Evolutionary conservation across 2,329 filamentous ascomycete genomes (phyloP), one percentile per base, ranked within the genome.

Genomic region (Fusarium tricinctum): DNA sequence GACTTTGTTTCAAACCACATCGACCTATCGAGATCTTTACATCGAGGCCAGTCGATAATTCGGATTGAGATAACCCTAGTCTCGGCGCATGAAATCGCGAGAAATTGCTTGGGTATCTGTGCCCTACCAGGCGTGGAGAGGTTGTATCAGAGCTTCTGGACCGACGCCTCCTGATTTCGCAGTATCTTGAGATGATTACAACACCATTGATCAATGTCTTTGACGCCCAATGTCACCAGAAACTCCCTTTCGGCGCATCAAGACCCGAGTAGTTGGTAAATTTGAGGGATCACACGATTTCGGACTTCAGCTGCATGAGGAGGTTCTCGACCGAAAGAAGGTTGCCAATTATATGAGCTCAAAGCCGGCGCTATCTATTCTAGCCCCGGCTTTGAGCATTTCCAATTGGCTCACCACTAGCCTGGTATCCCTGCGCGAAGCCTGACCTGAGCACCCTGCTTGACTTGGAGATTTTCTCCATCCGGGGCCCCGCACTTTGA

Each of bases 401-500:
- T 10, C 0, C 1, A 2, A 63, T 46, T 63, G 58, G 59, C 0
- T 28, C 17, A 6, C 13, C n/a, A 17, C 17, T 38, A 17, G n/a
- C 26, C 3, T 8, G 26, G 3, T 26, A 26, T n/a, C 35, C 35
- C 17, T 38, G 9, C n/a, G 8, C 35, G 35, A 4, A 10, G 8
- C 2, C 10, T 8, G 17, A 38, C 5, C 35, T 17, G n/a, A 12
- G 17, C 17, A 38, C 38, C 47, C 39, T 28, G 22, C 15, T 10
- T n/a, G 28, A 30, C 28, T 30, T 30, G 28, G 10, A 30, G 28
- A 23, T 33, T 13, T 35, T 48, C 38, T 19, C 46, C 45, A 38
- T 49, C 30, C 40, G 58, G 58, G 56, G 56, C 58, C 58, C 58
- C 58, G 58, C 56, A 42, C 55, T 60, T 32, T 45, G 39, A 33